Evolutionary conservation across 345 rosid species (phyloP).

Genomic region (Anacardium occidentale): DNA sequence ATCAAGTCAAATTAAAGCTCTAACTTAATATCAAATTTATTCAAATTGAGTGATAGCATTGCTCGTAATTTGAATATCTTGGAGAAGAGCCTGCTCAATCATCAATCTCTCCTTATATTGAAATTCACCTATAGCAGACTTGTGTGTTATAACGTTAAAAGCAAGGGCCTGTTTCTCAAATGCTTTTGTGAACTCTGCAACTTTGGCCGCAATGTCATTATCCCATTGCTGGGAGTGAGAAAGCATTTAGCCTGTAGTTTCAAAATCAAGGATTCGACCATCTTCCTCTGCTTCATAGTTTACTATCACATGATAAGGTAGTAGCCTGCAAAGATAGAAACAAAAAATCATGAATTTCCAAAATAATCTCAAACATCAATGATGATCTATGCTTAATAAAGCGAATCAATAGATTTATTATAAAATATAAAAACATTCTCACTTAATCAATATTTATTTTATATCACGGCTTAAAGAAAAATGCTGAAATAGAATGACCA

Average conservation of each 20-base stretch:
- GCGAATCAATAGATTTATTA: no score
- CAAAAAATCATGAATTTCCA: not conserved
- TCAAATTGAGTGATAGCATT: no score
- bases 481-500: no score
- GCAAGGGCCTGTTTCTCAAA: conserved; percentile 84
- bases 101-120: conserved; percentile 78
- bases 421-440: no score
- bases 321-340: conserved; percentile 51
- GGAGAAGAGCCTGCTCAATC: no score
- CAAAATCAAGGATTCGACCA: conserved; percentile 80
- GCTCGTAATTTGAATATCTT: no score
- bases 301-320: conserved; percentile 88
- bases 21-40: no score
- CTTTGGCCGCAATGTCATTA: conserved; percentile 79
- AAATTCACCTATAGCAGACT: conserved; percentile 60
- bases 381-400: no score
- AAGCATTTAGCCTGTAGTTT: conserved; percentile 68
- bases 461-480: no score
- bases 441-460: no score
- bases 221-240: conserved; percentile 93
- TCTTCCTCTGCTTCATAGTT: conserved; percentile 98
- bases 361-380: no score
- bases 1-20: no score
- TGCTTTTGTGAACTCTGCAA: conserved; percentile 74
- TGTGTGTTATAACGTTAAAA: conserved; percentile 69